Base-by-base conservation (phyloP, 2,329 filamentous ascomycete species). In the Colletotrichum sp. region DNA sequence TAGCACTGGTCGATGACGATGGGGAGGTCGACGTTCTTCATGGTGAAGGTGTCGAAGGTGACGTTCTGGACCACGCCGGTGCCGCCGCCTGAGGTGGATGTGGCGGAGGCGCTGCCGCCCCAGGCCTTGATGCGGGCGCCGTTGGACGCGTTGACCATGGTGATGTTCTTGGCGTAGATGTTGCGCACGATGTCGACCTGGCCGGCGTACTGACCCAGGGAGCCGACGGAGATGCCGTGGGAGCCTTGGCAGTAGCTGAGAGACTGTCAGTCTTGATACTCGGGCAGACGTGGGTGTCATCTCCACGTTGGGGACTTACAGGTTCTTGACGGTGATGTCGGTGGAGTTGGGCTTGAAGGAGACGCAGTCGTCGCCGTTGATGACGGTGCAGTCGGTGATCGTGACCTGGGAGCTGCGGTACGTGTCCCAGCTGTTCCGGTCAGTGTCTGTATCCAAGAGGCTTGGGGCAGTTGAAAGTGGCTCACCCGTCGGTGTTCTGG, bases 311-410 rank as follows among this genome's bases (percentile, higher is more conserved):
- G 7, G 30, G n/a, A n/a, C 61, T 64, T 3, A 87, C 84, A 95
- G 84, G 77, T 92, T 92, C 81, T 94, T 92, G 8, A 94, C 90
- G 5, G 94, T 82, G 8, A 94, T 90, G 77, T 94, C 89, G 59
- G 92, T 94, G 79, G 89, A 92, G 82, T 94, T 95, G 22, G 93
- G 93, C 83, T 95, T 95, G 88, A 95, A 94, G 1, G 92, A 92
- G 13, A 95, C 91, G 76, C 93, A 95, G 81, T 95, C 90, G 80
- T 94, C 93, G 39, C 91, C 91, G 78, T 94, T 94, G 82, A 90
- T 87, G 78, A 92, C 89, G 27, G 89, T 83, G 0, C 90, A 93
- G 80, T 94, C 91, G 79, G 94, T 92, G 39, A 94, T 94, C 0
- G 93, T 89, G 48, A 94, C 88, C 63, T 90, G 89, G 25, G 87